Evolutionary conservation across 1,139 yeast genomes (phyloP).

Genomic region (Candida tetrigidarum): DNA sequence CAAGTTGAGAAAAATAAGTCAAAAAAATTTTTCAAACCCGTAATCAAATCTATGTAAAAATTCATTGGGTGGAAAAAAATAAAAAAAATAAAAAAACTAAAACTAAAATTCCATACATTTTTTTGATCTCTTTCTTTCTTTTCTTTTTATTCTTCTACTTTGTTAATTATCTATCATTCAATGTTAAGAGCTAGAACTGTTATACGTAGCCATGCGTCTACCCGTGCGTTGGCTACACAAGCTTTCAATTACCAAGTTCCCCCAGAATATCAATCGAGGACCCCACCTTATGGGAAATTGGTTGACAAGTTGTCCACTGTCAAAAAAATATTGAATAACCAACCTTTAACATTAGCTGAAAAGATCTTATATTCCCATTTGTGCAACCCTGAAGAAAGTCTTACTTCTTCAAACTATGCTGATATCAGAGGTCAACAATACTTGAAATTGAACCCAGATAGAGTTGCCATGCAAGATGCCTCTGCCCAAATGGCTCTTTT

Average conservation of each 20-base stretch:
- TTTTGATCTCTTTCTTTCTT: conserved; percentile 7
- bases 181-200: conserved; percentile 17
- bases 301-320: conserved; percentile 65
- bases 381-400: conserved; percentile 80
- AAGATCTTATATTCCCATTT: conserved; percentile 92
- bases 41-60: conserved; percentile 17
- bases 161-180: neutral
- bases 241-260: conserved; percentile 50
- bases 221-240: conserved; percentile 38
- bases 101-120: neutral
- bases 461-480: conserved; percentile 99
- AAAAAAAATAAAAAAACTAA: too few species aligned
- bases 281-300: conserved; percentile 87
- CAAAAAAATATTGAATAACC: conserved; percentile 61
- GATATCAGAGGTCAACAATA: conserved; percentile 83
- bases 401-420: conserved; percentile 52
- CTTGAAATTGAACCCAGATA: conserved; percentile 91
- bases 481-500: conserved; percentile 97
- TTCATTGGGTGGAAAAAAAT: conserved; percentile 16
- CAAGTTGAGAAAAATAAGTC: conserved; percentile 7
- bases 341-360: conserved; percentile 91
- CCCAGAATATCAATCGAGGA: conserved; percentile 61
- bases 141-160: neutral
- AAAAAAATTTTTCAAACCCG: neutral
- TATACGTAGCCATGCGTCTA: conserved; percentile 9